Evolutionary conservation across 139 green algal genomes (phyloP), one percentile per base, ranked within the genome.

Genomic region (Chlamydomonas sphaeroides): DNA sequence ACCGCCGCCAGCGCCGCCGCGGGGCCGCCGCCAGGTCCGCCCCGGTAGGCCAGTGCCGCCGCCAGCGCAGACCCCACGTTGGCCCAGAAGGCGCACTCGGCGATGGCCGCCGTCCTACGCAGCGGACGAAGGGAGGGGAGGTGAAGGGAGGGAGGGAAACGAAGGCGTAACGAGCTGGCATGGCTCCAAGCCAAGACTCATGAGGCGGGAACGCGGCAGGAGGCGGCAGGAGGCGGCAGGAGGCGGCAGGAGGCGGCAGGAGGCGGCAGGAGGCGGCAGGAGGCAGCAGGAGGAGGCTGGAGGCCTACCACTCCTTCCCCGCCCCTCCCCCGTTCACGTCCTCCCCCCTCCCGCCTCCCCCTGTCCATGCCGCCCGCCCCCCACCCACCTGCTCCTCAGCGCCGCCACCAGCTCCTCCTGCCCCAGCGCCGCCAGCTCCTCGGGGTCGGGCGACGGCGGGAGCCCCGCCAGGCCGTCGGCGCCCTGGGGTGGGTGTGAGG

Each of bases 81-180:
- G 83, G 95, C 92, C 94, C 94, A 97, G 71, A 97, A 95, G 18
- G 89, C 94, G 5, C 69, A 74, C 83, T 97, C 94, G 5, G 93
- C 93, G 30, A 96, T 91, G 66, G 88, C 85, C 33, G n/a, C 68
- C 30, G 30, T 87, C 81, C 68, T 93, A n/a, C n/a, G n/a, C n/a
- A n/a, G n/a, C n/a, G n/a, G n/a, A n/a, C n/a, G n/a, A n/a, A n/a
- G n/a, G n/a, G n/a, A n/a, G n/a, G n/a, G n/a, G 23, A 28, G n/a
- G 30, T 63, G 5, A 63, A 63, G 56, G 21, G 25, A 63, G 25
- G 20, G n/a, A n/a, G n/a, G n/a, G n/a, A n/a, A n/a, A n/a, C n/a
- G n/a, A n/a, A n/a, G n/a, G n/a, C n/a, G n/a, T n/a, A n/a, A n/a
- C n/a, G n/a, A n/a, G n/a, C n/a, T n/a, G n/a, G n/a, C n/a, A n/a